These are phyloP conservation scores for Manihot esculenta DNA, from an alignment of 441 rosid genomes.

Conservation along the genomic window DNA sequence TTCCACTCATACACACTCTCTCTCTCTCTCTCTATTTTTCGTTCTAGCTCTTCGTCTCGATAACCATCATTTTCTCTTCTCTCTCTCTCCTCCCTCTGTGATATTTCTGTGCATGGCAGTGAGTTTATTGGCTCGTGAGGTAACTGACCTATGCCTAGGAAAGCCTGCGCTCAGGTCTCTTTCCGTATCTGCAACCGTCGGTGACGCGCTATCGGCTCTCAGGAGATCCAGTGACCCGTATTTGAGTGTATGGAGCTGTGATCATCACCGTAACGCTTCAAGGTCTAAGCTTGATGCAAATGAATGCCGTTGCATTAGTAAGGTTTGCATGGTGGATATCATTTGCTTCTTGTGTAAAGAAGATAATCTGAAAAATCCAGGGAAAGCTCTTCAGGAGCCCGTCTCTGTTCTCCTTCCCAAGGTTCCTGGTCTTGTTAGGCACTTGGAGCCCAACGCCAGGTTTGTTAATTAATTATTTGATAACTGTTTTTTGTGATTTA, in stretches of 20 bases:
- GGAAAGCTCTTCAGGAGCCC: constrained; percentile 44
- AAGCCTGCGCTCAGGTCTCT: constrained; percentile 65
- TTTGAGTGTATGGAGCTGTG: constrained; percentile 65
- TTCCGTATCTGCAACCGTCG: constrained; percentile 52
- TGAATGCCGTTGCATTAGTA: constrained; percentile 57
- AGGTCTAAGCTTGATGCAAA: constrained; percentile 9
- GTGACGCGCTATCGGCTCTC: constrained; percentile 51
- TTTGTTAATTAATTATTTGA: constrained; percentile 10
- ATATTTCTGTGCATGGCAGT: constrained; percentile 61
- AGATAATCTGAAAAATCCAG: constrained; percentile 48
- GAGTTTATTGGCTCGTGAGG: constrained; percentile 41
- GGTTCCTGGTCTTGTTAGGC: constrained; percentile 41
- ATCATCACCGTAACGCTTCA: constrained; percentile 6
- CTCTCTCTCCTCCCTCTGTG: neutral
- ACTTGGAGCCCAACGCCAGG: constrained; percentile 65
- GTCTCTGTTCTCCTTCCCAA: constrained; percentile 40
- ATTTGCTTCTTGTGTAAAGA: constrained; percentile 48
- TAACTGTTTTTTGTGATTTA: neutral
- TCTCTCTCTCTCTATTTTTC: neutral
- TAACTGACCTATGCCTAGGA: constrained; percentile 73
- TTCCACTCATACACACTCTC: too few relatives aligned
- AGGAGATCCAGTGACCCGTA: constrained; percentile 38
- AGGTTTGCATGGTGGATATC: constrained; percentile 56
- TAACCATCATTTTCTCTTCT: neutral
- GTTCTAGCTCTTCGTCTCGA: neutral